phyloP scores from a whole-genome alignment of 768 basidiomycete species.

The Inosperma sp. region DNA sequence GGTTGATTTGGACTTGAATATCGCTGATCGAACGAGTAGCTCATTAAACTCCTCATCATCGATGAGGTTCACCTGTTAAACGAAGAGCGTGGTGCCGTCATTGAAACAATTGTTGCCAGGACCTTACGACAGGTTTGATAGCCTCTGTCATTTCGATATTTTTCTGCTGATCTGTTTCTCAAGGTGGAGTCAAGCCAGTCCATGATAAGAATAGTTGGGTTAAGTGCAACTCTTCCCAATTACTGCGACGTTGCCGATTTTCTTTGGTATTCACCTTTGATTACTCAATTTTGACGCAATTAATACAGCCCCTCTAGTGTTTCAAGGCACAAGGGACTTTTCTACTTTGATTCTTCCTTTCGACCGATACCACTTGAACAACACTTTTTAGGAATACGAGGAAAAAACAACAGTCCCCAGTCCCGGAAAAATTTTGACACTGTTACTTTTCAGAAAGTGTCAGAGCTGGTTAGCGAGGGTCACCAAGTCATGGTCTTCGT shows the following conservation, averaged over 20 bases:
- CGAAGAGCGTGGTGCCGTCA: conserved; percentile 96
- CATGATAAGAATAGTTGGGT: conserved; percentile 90
- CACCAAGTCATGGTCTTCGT: conserved; percentile 99
- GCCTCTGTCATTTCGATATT: not conserved
- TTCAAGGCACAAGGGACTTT: conserved; percentile 79
- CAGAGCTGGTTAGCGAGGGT: conserved; percentile 79
- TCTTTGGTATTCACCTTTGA: conserved; percentile 53
- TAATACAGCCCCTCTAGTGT: conserved; percentile 49
- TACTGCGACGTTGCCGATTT: conserved; percentile 96
- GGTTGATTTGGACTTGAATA: not conserved
- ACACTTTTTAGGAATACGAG: conserved; percentile 91
- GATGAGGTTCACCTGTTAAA: conserved; percentile 97
- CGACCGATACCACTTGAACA: conserved; percentile 95
- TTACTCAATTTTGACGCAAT: not conserved
- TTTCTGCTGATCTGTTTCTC: not conserved
- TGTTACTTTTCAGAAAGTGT: conserved; percentile 87
- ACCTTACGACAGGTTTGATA: conserved; percentile 88
- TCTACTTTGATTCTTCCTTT: conserved; percentile 98
- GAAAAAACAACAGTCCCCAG: conserved; percentile 70
- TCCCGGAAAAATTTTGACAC: conserved; percentile 84
- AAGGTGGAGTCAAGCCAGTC: conserved; percentile 97
- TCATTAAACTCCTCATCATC: conserved; percentile 90
- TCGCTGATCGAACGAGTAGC: conserved; percentile 41
- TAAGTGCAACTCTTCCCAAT: conserved; percentile 96
- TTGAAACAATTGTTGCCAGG: conserved; percentile 95